Evolutionary conservation across 2,329 filamentous ascomycete species (phyloP).

Genomic region (Escovopsis sp.): DNA sequence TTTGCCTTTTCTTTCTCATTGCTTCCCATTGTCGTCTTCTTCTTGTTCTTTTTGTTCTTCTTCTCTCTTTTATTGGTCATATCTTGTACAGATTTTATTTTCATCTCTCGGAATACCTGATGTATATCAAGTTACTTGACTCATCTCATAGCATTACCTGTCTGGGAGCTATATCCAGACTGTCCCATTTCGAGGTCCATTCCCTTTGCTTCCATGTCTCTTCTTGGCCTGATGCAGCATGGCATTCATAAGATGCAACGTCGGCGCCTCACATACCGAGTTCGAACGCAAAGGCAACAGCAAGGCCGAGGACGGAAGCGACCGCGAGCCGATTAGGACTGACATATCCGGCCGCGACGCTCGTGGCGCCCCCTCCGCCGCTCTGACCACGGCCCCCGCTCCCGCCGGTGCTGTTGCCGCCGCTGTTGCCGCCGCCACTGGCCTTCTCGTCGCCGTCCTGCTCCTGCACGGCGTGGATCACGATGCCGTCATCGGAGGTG

Average conservation of each 20-base stretch:
- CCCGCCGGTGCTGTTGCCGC: conserved; percentile 9
- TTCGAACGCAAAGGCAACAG: conserved; percentile 22
- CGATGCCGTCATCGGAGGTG: conserved; percentile 27
- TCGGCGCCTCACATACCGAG: conserved; percentile 13
- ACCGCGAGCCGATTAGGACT: conserved; percentile 16
- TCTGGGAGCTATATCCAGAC: too few species aligned
- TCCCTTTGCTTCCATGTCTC: too few species aligned
- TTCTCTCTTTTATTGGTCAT: too few species aligned
- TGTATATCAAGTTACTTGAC: too few species aligned
- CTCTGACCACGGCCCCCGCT: conserved; percentile 4
- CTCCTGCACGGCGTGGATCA: conserved; percentile 9
- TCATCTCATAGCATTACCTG: too few species aligned
- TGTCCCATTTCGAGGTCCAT: too few species aligned
- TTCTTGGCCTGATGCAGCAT: not conserved
- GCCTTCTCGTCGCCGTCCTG: conserved; percentile 10
- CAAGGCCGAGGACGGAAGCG: conserved; percentile 22
- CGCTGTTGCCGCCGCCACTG: conserved; percentile 3
- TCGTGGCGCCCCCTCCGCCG: too few species aligned
- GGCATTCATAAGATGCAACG: too few species aligned
- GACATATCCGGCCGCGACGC: conserved; percentile 10
- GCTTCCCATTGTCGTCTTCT: not conserved
- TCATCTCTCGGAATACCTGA: too few species aligned
- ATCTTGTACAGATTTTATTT: too few species aligned
- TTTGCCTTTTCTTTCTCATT: not conserved
- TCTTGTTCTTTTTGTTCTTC: not conserved